Evolutionary conservation across 2,329 filamentous ascomycete species (phyloP).

Genomic region (Trichothecium sympodiale): DNA sequence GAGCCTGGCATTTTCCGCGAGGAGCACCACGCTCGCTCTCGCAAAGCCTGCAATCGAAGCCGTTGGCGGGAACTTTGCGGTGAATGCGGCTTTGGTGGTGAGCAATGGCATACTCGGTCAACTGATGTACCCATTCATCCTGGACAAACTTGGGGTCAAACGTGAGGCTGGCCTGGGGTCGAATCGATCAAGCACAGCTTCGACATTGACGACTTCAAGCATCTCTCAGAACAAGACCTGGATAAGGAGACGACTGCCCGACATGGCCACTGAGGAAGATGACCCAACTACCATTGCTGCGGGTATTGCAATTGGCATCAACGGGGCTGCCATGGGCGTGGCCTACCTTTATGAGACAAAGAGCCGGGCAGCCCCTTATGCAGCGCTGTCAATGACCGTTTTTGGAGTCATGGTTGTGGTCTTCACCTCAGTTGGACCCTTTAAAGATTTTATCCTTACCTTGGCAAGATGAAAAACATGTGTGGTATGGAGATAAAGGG

Average conservation of each 20-base stretch:
- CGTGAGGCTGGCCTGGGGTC: not conserved
- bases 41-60: slow-evolving; percentile 33
- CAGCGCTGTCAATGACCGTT: slow-evolving; percentile 45
- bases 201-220: not conserved
- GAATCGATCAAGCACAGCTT: not conserved
- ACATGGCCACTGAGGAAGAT: slow-evolving; percentile 5
- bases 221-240: not conserved
- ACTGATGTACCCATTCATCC: slow-evolving; percentile 23
- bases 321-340: slow-evolving; percentile 49
- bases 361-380: slow-evolving; percentile 42
- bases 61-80: slow-evolving; percentile 31
- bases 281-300: slow-evolving; percentile 31
- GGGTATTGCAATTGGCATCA: slow-evolving; percentile 44
- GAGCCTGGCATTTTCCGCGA: slow-evolving; percentile 35
- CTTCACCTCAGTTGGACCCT: slow-evolving; percentile 36
- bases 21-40: slow-evolving; percentile 39
- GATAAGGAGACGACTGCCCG: not conserved
- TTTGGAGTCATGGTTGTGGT: slow-evolving; percentile 46
- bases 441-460: slow-evolving; percentile 24
- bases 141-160: slow-evolving; percentile 18
- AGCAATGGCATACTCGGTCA: slow-evolving; percentile 37
- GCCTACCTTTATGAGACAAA: slow-evolving; percentile 43
- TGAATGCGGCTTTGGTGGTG: slow-evolving; percentile 40
- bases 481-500: not conserved
- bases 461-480: slow-evolving; percentile 14